Conservation (phyloP, 192 early-diverging fungal genomes). For the Phycomyces blakesleeanus region DNA sequence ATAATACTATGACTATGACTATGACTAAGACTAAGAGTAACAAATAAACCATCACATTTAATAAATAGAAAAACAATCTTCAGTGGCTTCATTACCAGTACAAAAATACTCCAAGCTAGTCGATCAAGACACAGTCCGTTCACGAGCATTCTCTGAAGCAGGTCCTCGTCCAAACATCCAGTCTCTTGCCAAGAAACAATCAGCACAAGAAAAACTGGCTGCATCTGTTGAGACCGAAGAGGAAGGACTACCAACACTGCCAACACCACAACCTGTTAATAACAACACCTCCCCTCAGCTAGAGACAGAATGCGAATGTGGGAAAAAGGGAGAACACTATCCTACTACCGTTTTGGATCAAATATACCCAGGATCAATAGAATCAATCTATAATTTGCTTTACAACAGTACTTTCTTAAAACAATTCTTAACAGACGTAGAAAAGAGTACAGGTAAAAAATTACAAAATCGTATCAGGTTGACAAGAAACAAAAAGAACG, state of each 20-base stretch:
- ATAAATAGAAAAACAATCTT: constrained; percentile 18
- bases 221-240: not conserved
- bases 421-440: constrained; percentile 41
- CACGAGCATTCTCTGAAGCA: constrained; percentile 30
- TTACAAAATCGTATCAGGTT: not conserved
- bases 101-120: constrained; percentile 12
- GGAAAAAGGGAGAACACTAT: constrained; percentile 41
- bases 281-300: not conserved
- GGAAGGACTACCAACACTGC: no score
- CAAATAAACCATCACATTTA: constrained; percentile 3
- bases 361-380: constrained; percentile 42
- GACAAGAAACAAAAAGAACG: constrained; percentile 3
- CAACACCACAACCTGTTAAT: no score
- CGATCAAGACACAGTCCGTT: constrained; percentile 15
- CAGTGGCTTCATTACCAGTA: constrained; percentile 25
- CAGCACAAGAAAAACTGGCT: not conserved
- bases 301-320: constrained; percentile 46
- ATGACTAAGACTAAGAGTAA: no score
- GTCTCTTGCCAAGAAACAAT: not conserved
- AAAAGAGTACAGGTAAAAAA: constrained; percentile 44
- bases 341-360: constrained; percentile 40
- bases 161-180: constrained; percentile 25
- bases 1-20: no score
- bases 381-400: constrained; percentile 51
- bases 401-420: constrained; percentile 46